Base-by-base conservation (phyloP, 192 early-diverging fungal genomes). In the Coemansia furcata region DNA sequence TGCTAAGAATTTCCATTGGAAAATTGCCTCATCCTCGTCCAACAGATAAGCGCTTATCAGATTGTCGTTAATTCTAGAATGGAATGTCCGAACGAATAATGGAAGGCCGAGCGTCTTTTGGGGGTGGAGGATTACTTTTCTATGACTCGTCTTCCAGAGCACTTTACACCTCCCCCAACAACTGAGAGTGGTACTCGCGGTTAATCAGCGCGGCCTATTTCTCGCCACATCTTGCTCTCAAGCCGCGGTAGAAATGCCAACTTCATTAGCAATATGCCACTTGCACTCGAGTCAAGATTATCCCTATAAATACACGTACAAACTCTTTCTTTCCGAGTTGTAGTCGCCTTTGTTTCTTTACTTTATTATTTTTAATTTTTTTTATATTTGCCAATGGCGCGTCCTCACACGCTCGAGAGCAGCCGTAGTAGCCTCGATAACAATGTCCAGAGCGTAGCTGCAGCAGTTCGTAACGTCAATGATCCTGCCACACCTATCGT, bases 11-110 rank as follows among this genome's bases (percentile, higher is more conserved):
- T 54, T 54, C 50, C 2, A 29, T 26, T 3, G 23, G 32, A 35
- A 33, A 37, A 29, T 50, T 21, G 4, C 46, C 36, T 26, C 23
- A 21, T 15, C 63, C 52, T 54, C 49, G 47, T 17, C 32, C 63
- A 65, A 65, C 50, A 65, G 54, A 57, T 57, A 57, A 57, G 54
- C 54, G 15, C 32, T 35, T 57, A 57, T 57, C 54, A 57, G 54
- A 57, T 57, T 57, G 54, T 15, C 12, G 35, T 33, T 35, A 6
- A 30, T 14, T 54, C 29, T 1, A n/a, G 15, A 14, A 4, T 57
- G 54, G 54, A 57, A 57, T 57, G 54, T 57, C 54, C 54, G 54
- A 57, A 17, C 14, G 23, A 15, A n/a, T 15, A 33, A n/a, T 35
- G 11, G 29, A 15, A 4, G 54, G 30, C 11, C 29, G 15, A 57